Conservation (phyloP, 2,329 filamentous ascomycete species). For the Ceratocystis papillata region DNA sequence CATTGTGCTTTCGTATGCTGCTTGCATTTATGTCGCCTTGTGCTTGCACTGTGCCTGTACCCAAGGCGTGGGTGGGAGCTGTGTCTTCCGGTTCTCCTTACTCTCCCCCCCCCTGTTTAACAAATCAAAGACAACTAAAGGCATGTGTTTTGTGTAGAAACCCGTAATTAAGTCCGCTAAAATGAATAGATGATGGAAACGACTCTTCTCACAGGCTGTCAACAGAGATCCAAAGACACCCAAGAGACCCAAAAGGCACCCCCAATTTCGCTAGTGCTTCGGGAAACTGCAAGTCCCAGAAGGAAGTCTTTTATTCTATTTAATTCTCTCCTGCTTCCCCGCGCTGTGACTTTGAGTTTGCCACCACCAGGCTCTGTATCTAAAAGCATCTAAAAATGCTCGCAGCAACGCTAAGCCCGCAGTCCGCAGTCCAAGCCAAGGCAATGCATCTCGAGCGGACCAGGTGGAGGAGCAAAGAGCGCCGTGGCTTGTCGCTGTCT, state of each 20-base stretch:
- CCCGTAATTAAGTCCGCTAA: conserved; percentile 13
- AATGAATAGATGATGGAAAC: not conserved
- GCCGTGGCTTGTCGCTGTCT: not conserved
- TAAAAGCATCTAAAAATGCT: conserved; percentile 3
- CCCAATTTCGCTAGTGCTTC: conserved; percentile 20
- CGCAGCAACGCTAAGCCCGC: not conserved
- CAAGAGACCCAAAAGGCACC: conserved; percentile 9
- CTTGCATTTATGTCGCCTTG: too few relatives aligned
- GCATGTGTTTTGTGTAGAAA: conserved; percentile 9
- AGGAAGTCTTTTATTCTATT: not conserved
- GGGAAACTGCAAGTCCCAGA: conserved; percentile 13
- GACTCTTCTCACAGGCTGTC: not conserved
- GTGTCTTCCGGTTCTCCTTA: too few relatives aligned
- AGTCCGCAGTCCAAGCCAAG: not conserved
- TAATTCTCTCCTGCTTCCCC: not conserved
- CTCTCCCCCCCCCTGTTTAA: not conserved
- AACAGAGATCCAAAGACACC: too few relatives aligned
- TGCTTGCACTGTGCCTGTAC: too few relatives aligned
- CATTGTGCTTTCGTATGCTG: too few relatives aligned
- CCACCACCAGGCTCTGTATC: not conserved
- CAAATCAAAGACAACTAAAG: not conserved
- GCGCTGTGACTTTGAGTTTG: not conserved
- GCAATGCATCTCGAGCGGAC: not conserved
- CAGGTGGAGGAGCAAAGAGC: too few relatives aligned
- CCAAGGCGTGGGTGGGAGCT: not conserved